A percentile compares a stretch with the other conserved stretches of the same genome.
phyloP scores from a whole-genome alignment of 495 filamentous ascomycete genomes.

The Platismatia glauca region DNA sequence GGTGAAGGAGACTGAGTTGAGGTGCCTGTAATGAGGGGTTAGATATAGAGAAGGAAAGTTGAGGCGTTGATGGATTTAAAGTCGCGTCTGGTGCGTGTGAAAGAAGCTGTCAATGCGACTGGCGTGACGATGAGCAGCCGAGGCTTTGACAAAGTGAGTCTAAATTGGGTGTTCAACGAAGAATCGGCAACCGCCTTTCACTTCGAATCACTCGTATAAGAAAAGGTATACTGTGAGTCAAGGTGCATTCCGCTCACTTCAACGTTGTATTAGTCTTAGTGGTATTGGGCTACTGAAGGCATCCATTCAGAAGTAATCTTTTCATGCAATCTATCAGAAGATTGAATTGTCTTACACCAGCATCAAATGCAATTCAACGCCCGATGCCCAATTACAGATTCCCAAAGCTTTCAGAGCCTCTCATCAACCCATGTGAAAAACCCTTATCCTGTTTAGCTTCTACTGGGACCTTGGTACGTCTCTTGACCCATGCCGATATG shows the following conservation, averaged over 20 bases:
- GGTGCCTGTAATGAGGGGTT: background rate
- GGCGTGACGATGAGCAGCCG: background rate
- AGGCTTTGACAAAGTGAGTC: background rate
- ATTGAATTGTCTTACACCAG: background rate
- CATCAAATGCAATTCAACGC: background rate
- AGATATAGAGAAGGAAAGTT: background rate
- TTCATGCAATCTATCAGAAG: background rate
- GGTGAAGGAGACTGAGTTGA: background rate
- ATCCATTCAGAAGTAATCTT: background rate
- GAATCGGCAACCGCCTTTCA: background rate
- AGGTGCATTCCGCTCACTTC: background rate
- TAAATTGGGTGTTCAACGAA: background rate
- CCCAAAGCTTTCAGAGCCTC: background rate
- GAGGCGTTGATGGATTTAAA: background rate
- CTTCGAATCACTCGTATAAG: background rate
- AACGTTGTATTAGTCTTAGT: background rate
- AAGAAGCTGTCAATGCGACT: background rate
- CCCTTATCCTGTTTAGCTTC: background rate
- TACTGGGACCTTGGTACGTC: slow-evolving; percentile 19
- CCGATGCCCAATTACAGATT: background rate
- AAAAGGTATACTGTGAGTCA: background rate
- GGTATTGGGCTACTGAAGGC: background rate
- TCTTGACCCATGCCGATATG: slow-evolving; percentile 26
- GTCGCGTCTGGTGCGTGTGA: background rate
- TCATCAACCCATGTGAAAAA: background rate